These are phyloP conservation scores for Cerrena zonata DNA, from an alignment of 1,284 basidiomycete species.

Conservation along the genomic window DNA sequence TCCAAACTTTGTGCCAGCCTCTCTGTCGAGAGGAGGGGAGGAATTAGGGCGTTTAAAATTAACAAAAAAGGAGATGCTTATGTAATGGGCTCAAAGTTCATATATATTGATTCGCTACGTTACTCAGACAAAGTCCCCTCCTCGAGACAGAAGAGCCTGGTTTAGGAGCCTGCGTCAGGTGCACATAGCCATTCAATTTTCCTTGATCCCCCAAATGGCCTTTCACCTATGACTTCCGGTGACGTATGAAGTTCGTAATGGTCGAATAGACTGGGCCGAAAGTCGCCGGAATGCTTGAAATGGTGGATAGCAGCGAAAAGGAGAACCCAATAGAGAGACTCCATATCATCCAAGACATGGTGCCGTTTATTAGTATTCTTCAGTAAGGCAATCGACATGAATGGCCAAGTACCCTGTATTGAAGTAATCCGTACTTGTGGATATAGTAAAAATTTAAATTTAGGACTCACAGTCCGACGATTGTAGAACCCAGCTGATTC, in stretches of 20 bases:
- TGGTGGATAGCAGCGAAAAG: background rate
- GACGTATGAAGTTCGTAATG: too few species aligned
- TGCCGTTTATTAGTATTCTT: background rate
- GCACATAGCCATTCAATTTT: too few species aligned
- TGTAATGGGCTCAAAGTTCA: too few species aligned
- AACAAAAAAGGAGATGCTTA: background rate
- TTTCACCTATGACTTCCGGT: too few species aligned
- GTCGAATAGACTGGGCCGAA: background rate
- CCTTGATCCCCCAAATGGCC: too few species aligned
- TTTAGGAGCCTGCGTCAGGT: background rate
- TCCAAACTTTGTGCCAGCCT: background rate
- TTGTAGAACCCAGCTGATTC: background rate
- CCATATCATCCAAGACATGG: background rate
- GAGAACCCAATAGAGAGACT: constrained; percentile 3
- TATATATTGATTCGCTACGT: too few species aligned
- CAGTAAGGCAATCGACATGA: background rate
- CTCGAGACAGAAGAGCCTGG: background rate
- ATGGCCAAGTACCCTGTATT: background rate
- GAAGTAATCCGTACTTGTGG: background rate
- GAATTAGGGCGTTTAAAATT: background rate
- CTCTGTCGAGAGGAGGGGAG: background rate
- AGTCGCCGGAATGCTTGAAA: background rate
- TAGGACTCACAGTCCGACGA: background rate
- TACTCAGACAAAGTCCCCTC: background rate
- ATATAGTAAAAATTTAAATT: background rate